Evolutionary conservation across 2,329 filamentous ascomycete genomes (phyloP).

Genomic region (Coniella lustricola): DNA sequence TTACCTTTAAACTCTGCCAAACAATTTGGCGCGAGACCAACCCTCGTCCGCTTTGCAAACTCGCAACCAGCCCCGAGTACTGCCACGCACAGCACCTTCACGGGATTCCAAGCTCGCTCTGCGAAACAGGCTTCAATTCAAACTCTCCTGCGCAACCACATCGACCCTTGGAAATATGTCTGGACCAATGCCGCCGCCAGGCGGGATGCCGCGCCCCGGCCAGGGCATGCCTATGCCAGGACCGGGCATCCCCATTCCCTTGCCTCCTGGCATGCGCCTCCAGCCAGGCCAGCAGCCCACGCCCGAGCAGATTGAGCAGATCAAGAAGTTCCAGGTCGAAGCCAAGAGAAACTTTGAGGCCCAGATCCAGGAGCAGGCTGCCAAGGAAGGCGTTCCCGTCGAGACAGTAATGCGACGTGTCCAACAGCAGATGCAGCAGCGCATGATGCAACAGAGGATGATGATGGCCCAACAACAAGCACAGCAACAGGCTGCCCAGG

Average conservation of each 20-base stretch:
- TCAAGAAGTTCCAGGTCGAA: slow-evolving; percentile 11
- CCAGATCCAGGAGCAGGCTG: slow-evolving; percentile 74
- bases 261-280: slow-evolving; percentile 22
- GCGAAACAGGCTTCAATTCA: too few species aligned
- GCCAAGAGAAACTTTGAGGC: slow-evolving; percentile 50
- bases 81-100: background rate
- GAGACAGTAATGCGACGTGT: slow-evolving; percentile 73
- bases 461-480: slow-evolving; percentile 13
- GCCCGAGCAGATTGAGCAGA: slow-evolving; percentile 76
- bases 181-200: slow-evolving; percentile 8
- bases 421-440: slow-evolving; percentile 48
- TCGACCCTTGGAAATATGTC: slow-evolving; percentile 2
- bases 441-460: slow-evolving; percentile 33
- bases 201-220: slow-evolving; percentile 11
- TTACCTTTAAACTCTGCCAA: background rate
- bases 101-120: too few species aligned
- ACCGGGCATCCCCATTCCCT: slow-evolving; percentile 12
- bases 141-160: too few species aligned
- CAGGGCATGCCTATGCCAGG: slow-evolving; percentile 11
- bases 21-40: background rate
- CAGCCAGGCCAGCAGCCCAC: slow-evolving; percentile 30
- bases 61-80: background rate
- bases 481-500: slow-evolving; percentile 34
- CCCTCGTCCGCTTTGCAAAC: background rate
- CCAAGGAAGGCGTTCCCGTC: slow-evolving; percentile 76